Base-by-base conservation (phyloP, 345 rosid genomes). In the Sonneratia alba region DNA sequence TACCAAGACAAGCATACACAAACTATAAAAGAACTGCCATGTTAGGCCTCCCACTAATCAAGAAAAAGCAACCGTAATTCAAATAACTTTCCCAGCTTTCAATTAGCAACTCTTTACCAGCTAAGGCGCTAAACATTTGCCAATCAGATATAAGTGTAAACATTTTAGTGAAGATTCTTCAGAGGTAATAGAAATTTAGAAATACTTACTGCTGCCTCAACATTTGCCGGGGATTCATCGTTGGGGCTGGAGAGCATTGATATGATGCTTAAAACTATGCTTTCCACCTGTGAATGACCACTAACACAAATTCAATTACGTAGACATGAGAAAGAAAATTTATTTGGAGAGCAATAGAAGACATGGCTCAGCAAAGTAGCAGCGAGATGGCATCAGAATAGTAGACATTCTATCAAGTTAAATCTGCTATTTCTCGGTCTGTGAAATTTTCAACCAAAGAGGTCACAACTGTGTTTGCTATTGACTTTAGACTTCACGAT, bases 221-320 rank as follows among this genome's bases (percentile, higher is more conserved):
- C 86, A 57, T 93, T 93, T 22, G 97, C 96, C 0, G 96, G 97
- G 67, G 98, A 93, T 80, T 93, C 98, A 13, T 93, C 97, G 43
- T 91, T 93, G 0, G 98, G 98, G 76, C 92, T 79, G 4, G 97
- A 93, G 73, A 93, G 96, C 97, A 93, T 93, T 15, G 97, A 91
- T 81, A 93, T 91, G 73, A 93, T 89, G 73, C 98, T 93, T 83
- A 91, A 76, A 42, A 93, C 88, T 81, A 91, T 92, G 80, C 95
- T 92, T 84, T 90, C 94, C 71, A 92, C 96, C 97, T 91, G 86
- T 56, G 67, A 69, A 75, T 64, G n/a, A 37, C 51, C 47, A 38
- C 57, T 12, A 68, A 11, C 72, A 27, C 43, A 19, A 14, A 8
- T 32, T 69, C 63, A n/a, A 7, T 56, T 56, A 21, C 4, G 11